Evolutionary conservation across 2,329 filamentous ascomycete species (phyloP).

Genomic region (Rhinocladiella mackenziei): DNA sequence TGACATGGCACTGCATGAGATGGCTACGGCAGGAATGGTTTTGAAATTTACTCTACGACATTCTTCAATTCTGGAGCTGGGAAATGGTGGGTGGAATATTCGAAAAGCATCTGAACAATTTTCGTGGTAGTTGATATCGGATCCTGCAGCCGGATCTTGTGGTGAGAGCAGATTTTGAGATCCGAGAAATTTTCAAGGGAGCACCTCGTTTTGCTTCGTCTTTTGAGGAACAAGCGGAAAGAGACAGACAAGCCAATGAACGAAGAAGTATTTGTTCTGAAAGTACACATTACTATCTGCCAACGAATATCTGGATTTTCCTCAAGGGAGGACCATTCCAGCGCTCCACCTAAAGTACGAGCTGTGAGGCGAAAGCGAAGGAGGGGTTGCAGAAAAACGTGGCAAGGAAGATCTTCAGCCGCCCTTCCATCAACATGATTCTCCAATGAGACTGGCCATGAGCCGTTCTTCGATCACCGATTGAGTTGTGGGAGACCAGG

Average conservation of each 20-base stretch:
- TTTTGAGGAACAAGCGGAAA: not conserved
- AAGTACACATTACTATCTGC: not conserved
- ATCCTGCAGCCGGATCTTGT: conserved; percentile 16
- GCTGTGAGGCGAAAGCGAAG: not conserved
- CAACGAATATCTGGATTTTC: not conserved
- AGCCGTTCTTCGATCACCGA: conserved; percentile 8
- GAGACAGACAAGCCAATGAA: conserved; percentile 5
- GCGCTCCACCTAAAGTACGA: not conserved
- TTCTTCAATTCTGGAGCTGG: conserved; percentile 3
- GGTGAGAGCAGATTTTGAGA: conserved; percentile 6
- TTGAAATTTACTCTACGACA: conserved; percentile 5
- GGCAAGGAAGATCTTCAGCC: conserved; percentile 15
- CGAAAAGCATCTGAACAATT: conserved; percentile 15
- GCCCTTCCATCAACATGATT: conserved; percentile 1
- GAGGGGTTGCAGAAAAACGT: conserved; percentile 9
- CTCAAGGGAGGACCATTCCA: no score
- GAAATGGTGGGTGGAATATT: conserved; percentile 5
- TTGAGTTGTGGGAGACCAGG: conserved; percentile 1
- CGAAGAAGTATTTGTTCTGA: not conserved
- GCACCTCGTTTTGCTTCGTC: not conserved
- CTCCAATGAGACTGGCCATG: conserved; percentile 7
- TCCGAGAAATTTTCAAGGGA: not conserved
- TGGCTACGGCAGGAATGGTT: not conserved
- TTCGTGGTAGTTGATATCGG: not conserved
- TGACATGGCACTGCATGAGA: conserved; percentile 8